These are phyloP conservation scores for Xylaria castorea DNA, from an alignment of 495 filamentous ascomycete species.

Conservation along the genomic window DNA sequence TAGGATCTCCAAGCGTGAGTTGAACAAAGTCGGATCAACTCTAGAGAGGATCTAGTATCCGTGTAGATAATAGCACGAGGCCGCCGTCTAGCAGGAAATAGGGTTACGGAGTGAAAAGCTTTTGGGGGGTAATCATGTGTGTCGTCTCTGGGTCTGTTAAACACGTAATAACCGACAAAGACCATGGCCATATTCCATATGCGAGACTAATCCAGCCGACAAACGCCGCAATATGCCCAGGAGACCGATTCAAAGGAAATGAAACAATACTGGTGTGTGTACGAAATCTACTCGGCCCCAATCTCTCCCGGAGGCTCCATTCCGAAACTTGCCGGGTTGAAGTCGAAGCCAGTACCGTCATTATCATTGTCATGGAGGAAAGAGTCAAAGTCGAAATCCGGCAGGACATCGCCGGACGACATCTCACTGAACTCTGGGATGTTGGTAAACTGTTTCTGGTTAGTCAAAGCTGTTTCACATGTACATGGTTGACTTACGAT, in stretches of 20 bases:
- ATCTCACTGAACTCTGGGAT: slow-evolving; percentile 67
- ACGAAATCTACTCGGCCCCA: slow-evolving; percentile 53
- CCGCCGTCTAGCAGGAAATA: slow-evolving; percentile 34
- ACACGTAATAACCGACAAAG: slow-evolving; percentile 34
- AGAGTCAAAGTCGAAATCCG: slow-evolving; percentile 95
- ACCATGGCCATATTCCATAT: slow-evolving; percentile 43
- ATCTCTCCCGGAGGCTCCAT: slow-evolving; percentile 56
- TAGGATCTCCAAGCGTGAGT: slow-evolving; percentile 10
- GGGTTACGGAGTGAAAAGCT: slow-evolving; percentile 27
- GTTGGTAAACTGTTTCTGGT: slow-evolving; percentile 32
- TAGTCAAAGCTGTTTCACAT: not conserved
- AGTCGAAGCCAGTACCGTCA: slow-evolving; percentile 53
- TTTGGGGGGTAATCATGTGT: slow-evolving; percentile 37
- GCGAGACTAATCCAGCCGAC: slow-evolving; percentile 41
- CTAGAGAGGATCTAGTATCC: not conserved
- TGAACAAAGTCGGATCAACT: slow-evolving; percentile 11
- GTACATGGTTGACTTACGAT: slow-evolving; percentile 43
- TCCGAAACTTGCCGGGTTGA: slow-evolving; percentile 46
- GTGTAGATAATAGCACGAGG: slow-evolving; percentile 25
- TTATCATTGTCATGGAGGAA: slow-evolving; percentile 70
- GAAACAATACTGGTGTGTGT: slow-evolving; percentile 24
- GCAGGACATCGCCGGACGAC: slow-evolving; percentile 70
- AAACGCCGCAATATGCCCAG: slow-evolving; percentile 43
- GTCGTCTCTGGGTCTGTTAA: slow-evolving; percentile 39
- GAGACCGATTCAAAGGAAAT: slow-evolving; percentile 27